Base-by-base conservation (phyloP, 2,329 filamentous ascomycete genomes). In the Ophiostoma montium region DNA sequence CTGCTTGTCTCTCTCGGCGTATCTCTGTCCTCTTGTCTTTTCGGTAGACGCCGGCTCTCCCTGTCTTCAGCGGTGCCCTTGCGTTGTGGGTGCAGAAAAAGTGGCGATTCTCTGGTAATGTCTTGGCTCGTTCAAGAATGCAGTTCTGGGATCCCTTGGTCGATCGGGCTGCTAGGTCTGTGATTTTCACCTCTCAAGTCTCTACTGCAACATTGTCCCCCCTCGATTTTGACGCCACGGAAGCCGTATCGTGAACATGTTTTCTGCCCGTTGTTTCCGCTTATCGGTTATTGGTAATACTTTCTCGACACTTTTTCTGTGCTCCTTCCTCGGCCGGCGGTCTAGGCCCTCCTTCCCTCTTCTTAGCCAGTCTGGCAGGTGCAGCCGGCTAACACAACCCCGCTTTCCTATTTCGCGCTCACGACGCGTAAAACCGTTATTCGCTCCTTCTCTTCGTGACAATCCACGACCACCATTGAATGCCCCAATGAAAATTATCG, bases 311-410 rank as follows among this genome's bases (percentile, higher is more conserved):
- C 5, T 4, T 27, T 27, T n/a, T 27, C 23, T 8, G 5, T 27
- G 5, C 23, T 27, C 23, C 23, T 27, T 27, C 23, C 23, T 27
- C 32, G 42, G 11, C 30, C 31, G 19, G 33, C 27, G 27, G 35
- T 35, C 42, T 44, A 46, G 48, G 48, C 39, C 48, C 43, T 45
- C 35, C 48, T 46, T 19, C 15, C 43, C 48, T 36, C 46, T 50
- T 30, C 36, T 42, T 30, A 36, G 39, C 31, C 16, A 30, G 27
- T 13, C 15, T 33, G 15, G n/a, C 38, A 42, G 15, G 38, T 5
- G 19, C 38, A 21, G 21, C 38, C 38, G 38, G 38, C 38, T 38
- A 39, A 10, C 21, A 42, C 10, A 23, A 42, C 39, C 39, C 39
- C 39, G 30, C 39, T 42, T 42, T 30, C 23, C 15, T 42, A 16